Evolutionary conservation across 371 early-diverging fungal genomes (phyloP), one percentile per base, ranked within the genome.

Genomic region (Funneliformis caledonium): DNA sequence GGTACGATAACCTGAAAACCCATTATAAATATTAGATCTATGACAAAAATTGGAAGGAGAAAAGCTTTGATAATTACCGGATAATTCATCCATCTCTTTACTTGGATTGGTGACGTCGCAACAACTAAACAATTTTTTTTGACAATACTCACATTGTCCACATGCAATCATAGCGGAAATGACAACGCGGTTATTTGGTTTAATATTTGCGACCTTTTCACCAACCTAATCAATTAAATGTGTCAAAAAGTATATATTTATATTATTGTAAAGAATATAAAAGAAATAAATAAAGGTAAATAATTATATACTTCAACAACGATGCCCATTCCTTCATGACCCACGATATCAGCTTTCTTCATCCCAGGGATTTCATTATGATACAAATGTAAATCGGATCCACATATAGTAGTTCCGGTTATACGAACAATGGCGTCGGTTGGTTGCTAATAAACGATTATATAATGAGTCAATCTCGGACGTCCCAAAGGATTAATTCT

Each of bases 101-200:
- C 88, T 88, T 52, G 88, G 83, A 82, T 92, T 92, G 47, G 89
- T 89, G 31, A 81, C 78, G 12, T 89, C 89, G 82, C 92, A 92
- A 64, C 83, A 81, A 31, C 88, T 89, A 77, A 78, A 88, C 22
- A 82, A 74, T 72, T 84, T 76, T 61, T 85, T 83, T 16, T 82
- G 68, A 76, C 93, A 93, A 75, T 83, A 91, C 8, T 84, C 61
- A 82, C 93, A 93, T 47, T 81, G 70, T 8, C 93, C 93, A 77
- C 93, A 92, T 33, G 89, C 90, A 69, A 90, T 85, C 68, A 84
- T 85, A 82, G 89, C 89, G 4, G 88, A 81, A 16, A 87, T 86
- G 7, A 89, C 90, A 8, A 91, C 90, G 37, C 89, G 84, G 67
- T 90, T 87, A 26, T 91, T 91, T 14, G 80, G 80, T 59, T 90